phyloP scores from a whole-genome alignment of 2,329 filamentous ascomycete genomes.

The Alternaria sp. region DNA sequence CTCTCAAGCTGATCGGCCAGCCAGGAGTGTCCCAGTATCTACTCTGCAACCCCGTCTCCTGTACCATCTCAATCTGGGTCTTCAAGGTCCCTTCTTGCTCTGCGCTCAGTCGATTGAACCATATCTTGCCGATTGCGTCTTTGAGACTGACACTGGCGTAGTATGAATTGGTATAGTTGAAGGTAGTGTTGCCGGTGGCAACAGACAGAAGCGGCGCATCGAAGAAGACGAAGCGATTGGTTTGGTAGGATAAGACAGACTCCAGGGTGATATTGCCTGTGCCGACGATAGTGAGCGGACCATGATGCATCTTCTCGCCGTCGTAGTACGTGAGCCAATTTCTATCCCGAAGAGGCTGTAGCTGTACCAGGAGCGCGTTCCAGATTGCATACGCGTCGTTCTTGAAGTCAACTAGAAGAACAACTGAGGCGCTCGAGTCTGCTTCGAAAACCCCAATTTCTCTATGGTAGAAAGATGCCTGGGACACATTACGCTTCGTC shows the following conservation, averaged over 20 bases:
- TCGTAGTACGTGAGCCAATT: constrained; percentile 60
- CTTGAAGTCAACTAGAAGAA: constrained; percentile 75
- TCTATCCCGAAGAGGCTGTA: constrained; percentile 64
- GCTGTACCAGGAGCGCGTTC: constrained; percentile 60
- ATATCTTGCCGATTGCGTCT: constrained; percentile 24
- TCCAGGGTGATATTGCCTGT: constrained; percentile 70
- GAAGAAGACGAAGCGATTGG: constrained; percentile 68
- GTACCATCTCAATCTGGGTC: constrained; percentile 15
- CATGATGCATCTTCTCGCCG: constrained; percentile 56
- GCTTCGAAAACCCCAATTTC: constrained; percentile 59
- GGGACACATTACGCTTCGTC: constrained; percentile 32
- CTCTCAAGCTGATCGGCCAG: constrained; percentile 29
- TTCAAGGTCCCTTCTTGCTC: constrained; percentile 9
- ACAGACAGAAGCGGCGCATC: constrained; percentile 65
- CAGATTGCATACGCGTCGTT: constrained; percentile 61
- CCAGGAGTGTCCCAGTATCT: constrained; percentile 34
- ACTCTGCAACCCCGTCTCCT: constrained; percentile 25
- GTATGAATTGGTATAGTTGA: constrained; percentile 34
- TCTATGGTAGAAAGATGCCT: constrained; percentile 23
- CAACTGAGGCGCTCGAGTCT: constrained; percentile 53
- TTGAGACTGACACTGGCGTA: constrained; percentile 30
- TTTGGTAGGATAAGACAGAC: constrained; percentile 54
- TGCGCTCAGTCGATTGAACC: constrained; percentile 18
- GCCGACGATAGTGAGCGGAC: constrained; percentile 72
- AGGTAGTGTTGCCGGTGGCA: constrained; percentile 14